phyloP scores from a whole-genome alignment of 2,329 filamentous ascomycete genomes.

The Teratosphaeria viscida region DNA sequence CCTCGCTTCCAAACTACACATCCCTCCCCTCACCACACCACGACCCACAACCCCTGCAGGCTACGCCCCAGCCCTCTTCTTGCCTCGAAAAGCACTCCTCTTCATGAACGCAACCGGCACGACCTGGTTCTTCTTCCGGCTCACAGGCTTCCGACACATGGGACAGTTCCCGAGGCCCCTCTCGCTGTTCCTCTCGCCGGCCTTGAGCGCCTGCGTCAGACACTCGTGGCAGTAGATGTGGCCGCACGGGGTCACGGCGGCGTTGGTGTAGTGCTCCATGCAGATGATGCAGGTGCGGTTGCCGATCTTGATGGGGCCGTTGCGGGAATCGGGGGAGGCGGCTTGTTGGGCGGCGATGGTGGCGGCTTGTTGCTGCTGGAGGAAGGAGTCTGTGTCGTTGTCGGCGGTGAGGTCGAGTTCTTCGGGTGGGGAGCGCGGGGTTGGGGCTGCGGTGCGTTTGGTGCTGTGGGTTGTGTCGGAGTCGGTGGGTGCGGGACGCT shows the following conservation, averaged over 20 bases:
- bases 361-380: slow-evolving; percentile 17
- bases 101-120: slow-evolving; percentile 31
- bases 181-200: slow-evolving; percentile 41
- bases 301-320: slow-evolving; percentile 26
- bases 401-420: slow-evolving; percentile 8
- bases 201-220: slow-evolving; percentile 49
- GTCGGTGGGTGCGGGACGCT: not conserved
- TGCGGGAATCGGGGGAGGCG: slow-evolving; percentile 11
- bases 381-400: slow-evolving; percentile 26
- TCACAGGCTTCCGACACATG: slow-evolving; percentile 35
- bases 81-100: slow-evolving; percentile 20
- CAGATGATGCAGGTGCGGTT: slow-evolving; percentile 52
- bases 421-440: not conserved
- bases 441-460: not conserved
- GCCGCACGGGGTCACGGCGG: slow-evolving; percentile 50
- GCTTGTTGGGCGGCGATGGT: slow-evolving; percentile 16
- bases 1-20: not conserved
- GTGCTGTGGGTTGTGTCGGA: not conserved
- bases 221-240: slow-evolving; percentile 57
- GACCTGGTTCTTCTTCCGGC: slow-evolving; percentile 31
- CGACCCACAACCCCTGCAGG: not conserved
- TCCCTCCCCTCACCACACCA: not conserved
- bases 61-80: not conserved
- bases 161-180: slow-evolving; percentile 37
- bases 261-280: slow-evolving; percentile 50